Conservation (phyloP, 108 stramenopile genomes). For the Nitzschia sp. region DNA sequence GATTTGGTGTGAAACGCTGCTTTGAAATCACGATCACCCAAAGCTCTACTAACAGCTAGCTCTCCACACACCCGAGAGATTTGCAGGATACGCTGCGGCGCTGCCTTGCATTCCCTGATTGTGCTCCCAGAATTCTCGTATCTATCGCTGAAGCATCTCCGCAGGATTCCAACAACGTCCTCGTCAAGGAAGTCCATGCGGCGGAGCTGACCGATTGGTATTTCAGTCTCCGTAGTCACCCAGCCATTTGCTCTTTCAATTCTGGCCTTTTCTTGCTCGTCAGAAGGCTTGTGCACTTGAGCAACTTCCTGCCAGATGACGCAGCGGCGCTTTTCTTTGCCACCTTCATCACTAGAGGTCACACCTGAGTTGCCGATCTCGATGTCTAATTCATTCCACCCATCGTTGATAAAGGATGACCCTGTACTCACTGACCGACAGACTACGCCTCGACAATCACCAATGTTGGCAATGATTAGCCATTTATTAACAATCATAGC, state of each 20-base stretch:
- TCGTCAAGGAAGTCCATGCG: slow-evolving; percentile 70
- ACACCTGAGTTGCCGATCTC: slow-evolving; percentile 8
- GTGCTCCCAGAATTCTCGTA: slow-evolving; percentile 40
- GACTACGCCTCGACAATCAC: slow-evolving; percentile 75
- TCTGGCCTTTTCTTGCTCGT: slow-evolving; percentile 55
- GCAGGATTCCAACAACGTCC: slow-evolving; percentile 76
- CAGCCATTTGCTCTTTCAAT: slow-evolving; percentile 82
- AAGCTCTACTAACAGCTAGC: slow-evolving; percentile 78
- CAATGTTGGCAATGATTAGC: slow-evolving; percentile 67
- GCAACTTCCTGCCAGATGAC: slow-evolving; percentile 79
- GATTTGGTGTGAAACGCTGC: slow-evolving; percentile 52
- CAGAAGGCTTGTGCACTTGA: slow-evolving; percentile 60
- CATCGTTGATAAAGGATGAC: slow-evolving; percentile 12
- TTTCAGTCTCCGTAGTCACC: slow-evolving; percentile 75
- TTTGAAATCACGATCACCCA: slow-evolving; percentile 87
- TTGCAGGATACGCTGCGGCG: slow-evolving; percentile 66
- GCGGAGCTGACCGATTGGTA: slow-evolving; percentile 65
- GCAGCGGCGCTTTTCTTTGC: slow-evolving; percentile 6
- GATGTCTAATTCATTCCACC: slow-evolving; percentile 42
- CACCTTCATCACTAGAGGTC: slow-evolving; percentile 10
- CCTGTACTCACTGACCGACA: slow-evolving; percentile 45
- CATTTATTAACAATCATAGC: slow-evolving; percentile 60
- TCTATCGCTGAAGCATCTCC: slow-evolving; percentile 56
- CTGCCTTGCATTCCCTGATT: slow-evolving; percentile 52
- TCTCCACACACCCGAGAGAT: slow-evolving; percentile 84